Conservation (phyloP, 768 basidiomycete species). For the Xerocomus spinulosus region DNA sequence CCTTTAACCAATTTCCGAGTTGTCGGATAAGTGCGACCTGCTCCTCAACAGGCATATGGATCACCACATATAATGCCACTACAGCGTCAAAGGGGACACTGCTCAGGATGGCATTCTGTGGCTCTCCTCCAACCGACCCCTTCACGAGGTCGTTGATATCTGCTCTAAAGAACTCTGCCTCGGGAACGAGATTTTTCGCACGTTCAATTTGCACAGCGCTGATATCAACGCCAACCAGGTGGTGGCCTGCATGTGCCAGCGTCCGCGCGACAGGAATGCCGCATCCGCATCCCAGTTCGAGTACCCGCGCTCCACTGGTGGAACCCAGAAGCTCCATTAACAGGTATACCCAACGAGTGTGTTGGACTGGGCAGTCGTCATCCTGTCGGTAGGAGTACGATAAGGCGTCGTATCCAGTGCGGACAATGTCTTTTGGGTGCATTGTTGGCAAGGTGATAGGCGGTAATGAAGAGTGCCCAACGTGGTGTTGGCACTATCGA, state of each 20-base stretch:
- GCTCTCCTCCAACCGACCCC: background rate
- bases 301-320: background rate
- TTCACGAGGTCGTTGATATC: slow-evolving; percentile 6
- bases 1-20: slow-evolving; percentile 17
- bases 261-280: slow-evolving; percentile 7
- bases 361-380: background rate
- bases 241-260: slow-evolving; percentile 3
- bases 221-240: slow-evolving; percentile 4
- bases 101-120: background rate
- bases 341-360: slow-evolving; percentile 1
- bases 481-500: background rate
- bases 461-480: slow-evolving; percentile 21
- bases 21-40: slow-evolving; percentile 5
- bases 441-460: slow-evolving; percentile 5
- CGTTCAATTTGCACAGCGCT: slow-evolving; percentile 9
- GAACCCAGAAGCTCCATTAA: background rate
- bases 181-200: slow-evolving; percentile 3
- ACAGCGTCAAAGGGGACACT: background rate
- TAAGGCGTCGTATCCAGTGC: slow-evolving; percentile 2
- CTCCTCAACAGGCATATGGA: slow-evolving; percentile 9
- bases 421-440: slow-evolving; percentile 5
- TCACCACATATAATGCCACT: slow-evolving; percentile 3
- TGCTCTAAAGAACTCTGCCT: slow-evolving; percentile 2
- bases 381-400: slow-evolving; percentile 3
- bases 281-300: slow-evolving; percentile 7